phyloP scores from a whole-genome alignment of 148 eudicot species.

The Chenopodium album region DNA sequence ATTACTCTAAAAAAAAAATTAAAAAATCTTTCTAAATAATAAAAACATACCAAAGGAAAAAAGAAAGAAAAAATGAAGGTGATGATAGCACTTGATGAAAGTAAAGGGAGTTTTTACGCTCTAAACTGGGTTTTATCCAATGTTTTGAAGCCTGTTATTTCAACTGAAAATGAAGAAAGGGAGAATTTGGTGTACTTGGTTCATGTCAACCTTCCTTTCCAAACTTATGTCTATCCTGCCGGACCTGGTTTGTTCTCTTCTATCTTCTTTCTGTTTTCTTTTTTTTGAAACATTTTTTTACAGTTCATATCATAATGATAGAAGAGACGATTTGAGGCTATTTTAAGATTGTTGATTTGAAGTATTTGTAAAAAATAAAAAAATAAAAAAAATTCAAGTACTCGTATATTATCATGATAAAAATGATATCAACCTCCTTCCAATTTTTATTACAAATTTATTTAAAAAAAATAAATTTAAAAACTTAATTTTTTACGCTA shows the following conservation, averaged over 20 bases:
- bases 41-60: neutral
- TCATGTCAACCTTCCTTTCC: conserved; percentile 43
- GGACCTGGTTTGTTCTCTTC: conserved; percentile 41
- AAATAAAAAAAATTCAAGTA: no score
- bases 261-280: no score
- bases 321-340: no score
- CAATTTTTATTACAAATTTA: no score
- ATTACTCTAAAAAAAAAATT: no score
- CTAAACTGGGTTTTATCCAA: conserved; percentile 45
- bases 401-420: no score
- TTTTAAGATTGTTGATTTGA: no score
- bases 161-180: neutral
- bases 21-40: neutral
- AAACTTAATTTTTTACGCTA: conserved; percentile 23
- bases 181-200: conserved; percentile 30
- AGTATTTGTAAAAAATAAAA: no score
- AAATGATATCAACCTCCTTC: no score
- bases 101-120: conserved; percentile 55
- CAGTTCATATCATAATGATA: no score
- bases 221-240: conserved; percentile 46
- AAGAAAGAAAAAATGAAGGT: conserved; percentile 37
- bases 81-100: conserved; percentile 58
- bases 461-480: no score
- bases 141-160: conserved; percentile 12
- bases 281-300: neutral